Conservation (phyloP, 2,329 filamentous ascomycete species). For the Aspergillus sp. region DNA sequence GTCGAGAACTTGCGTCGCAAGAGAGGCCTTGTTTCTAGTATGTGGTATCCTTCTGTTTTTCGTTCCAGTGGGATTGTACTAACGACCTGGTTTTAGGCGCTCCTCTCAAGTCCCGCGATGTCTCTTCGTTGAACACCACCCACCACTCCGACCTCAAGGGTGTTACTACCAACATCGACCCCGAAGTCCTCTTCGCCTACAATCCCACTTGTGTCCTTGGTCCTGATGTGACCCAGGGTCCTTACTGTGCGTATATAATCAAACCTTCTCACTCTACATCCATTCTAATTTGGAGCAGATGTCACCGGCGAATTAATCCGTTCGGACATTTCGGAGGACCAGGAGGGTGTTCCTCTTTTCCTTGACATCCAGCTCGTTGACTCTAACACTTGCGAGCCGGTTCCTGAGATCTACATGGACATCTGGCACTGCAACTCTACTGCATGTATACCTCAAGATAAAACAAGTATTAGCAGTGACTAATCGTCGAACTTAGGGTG, state of each 20-base stretch:
- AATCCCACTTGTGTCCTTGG: slow-evolving; percentile 42
- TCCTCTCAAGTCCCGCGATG: slow-evolving; percentile 26
- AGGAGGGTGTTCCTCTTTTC: slow-evolving; percentile 34
- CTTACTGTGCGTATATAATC: slow-evolving; percentile 37
- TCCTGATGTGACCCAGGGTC: slow-evolving; percentile 50
- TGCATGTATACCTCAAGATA: slow-evolving; percentile 8
- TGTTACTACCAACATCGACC: slow-evolving; percentile 16
- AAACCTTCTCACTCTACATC: neutral
- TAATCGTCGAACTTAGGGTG: slow-evolving; percentile 18
- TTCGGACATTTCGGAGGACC: slow-evolving; percentile 29
- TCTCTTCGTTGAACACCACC: slow-evolving; percentile 29
- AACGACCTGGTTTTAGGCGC: slow-evolving; percentile 6
- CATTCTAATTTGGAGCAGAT: slow-evolving; percentile 10
- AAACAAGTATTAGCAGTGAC: neutral
- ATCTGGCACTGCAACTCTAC: slow-evolving; percentile 39
- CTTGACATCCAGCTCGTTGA: slow-evolving; percentile 38
- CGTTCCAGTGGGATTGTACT: neutral
- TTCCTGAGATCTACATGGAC: slow-evolving; percentile 30
- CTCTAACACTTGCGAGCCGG: slow-evolving; percentile 36
- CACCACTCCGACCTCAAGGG: slow-evolving; percentile 33
- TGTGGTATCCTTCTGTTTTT: neutral
- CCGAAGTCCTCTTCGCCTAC: slow-evolving; percentile 22
- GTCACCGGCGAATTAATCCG: slow-evolving; percentile 35
- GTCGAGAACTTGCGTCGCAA: slow-evolving; percentile 39
- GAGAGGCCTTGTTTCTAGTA: slow-evolving; percentile 27